Base-by-base conservation (phyloP, 2,329 filamentous ascomycete species). In the Penicillium decumbens region DNA sequence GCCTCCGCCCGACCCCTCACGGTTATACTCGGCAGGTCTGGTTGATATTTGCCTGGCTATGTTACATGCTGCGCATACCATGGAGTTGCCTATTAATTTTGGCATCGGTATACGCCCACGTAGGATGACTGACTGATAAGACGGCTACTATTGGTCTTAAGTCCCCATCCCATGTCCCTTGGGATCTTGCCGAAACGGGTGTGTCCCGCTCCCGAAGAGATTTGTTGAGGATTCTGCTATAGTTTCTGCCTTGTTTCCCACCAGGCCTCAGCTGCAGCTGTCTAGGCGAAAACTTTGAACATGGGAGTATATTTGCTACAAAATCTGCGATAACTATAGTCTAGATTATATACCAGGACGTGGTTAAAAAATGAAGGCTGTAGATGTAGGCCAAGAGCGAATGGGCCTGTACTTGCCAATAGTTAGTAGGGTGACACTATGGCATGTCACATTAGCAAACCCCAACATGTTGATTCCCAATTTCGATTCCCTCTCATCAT, bases 11-110 rank as follows among this genome's bases (percentile, higher is more conserved):
- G 9, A 30, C 29, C 43, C 41, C 32, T 43, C 41, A 9, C 53
- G 53, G 53, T 41, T 55, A 55, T 20, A 49, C 50, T 33, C 50
- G 51, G 50, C 27, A 9, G 18, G 20, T 15, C 25, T 32, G 29
- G 12, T 18, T 40, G 38, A 25, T 27, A 37, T 12, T 18, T 9
- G 15, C 33, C 10, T 37, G 15, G 32, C 15, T 20, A 20, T 20
- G 15, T 1, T 35, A 2, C 9, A 8, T 1, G 15, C 15, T 10
- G 32, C 15, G 15, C 7, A 9, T 10, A 4, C 15, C 2, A 2
- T 20, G 32, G 9, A 20, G 9, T 9, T 15, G 5, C 10, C n/a
- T 6, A 9, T 20, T 37, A 18, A 20, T 37, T 20, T 10, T 37
- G 9, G 3, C 18, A 37, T 4, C 15, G 8, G 18, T 29, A 29